Evolutionary conservation across 768 basidiomycete species (phyloP).

Genomic region (Postia placenta): DNA sequence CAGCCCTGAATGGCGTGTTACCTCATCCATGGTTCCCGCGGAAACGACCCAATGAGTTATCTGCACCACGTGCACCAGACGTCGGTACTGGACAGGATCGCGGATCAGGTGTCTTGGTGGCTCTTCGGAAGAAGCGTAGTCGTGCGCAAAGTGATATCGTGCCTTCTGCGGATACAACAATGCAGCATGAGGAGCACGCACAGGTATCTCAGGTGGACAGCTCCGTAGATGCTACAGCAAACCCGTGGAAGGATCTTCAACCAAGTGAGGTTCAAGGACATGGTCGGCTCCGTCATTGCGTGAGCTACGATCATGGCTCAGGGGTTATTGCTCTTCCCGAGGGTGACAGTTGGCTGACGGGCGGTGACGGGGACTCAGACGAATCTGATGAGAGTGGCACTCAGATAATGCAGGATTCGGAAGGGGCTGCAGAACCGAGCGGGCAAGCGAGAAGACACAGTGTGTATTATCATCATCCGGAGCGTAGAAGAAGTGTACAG

Average conservation of each 20-base stretch:
- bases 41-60: slow-evolving; percentile 57
- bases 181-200: no score
- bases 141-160: slow-evolving; percentile 33
- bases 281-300: slow-evolving; percentile 42
- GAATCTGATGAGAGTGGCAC: slow-evolving; percentile 35
- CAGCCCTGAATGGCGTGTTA: slow-evolving; percentile 87
- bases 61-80: slow-evolving; percentile 19
- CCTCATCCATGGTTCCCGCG: slow-evolving; percentile 94
- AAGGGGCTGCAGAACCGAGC: slow-evolving; percentile 17
- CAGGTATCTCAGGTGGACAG: no score
- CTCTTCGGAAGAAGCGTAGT: slow-evolving; percentile 68
- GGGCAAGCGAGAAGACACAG: slow-evolving; percentile 54
- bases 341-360: slow-evolving; percentile 53
- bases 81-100: slow-evolving; percentile 34
- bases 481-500: slow-evolving; percentile 25
- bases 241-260: slow-evolving; percentile 61
- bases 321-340: slow-evolving; percentile 89
- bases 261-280: slow-evolving; percentile 6
- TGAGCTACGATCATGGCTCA: slow-evolving; percentile 81
- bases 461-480: slow-evolving; percentile 86
- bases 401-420: slow-evolving; percentile 43
- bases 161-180: no score
- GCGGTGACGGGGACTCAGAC: slow-evolving; percentile 43
- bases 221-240: slow-evolving; percentile 22
- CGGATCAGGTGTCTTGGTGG: slow-evolving; percentile 72